These are phyloP conservation scores for Allantophomopsis cytisporea DNA, from an alignment of 2,329 filamentous ascomycete species.

Conservation along the genomic window DNA sequence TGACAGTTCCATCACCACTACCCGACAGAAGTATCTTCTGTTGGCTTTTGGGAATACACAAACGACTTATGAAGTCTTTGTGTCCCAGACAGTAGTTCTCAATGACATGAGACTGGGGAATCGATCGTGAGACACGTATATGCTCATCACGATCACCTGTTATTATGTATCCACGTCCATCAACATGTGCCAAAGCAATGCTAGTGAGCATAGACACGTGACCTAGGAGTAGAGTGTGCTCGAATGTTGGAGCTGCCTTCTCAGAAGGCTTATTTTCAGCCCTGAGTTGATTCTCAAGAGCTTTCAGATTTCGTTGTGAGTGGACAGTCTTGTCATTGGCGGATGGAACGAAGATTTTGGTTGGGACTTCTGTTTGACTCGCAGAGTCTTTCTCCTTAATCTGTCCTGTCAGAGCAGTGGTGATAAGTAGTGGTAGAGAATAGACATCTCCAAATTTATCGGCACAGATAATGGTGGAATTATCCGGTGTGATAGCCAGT, in stretches of 20 bases:
- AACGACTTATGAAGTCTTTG: constrained; percentile 65
- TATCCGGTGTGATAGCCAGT: constrained; percentile 55
- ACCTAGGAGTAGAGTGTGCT: constrained; percentile 68
- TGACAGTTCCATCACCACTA: constrained; percentile 50
- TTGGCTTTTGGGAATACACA: constrained; percentile 47
- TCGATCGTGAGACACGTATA: constrained; percentile 72
- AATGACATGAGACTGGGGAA: constrained; percentile 76
- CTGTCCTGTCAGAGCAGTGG: constrained; percentile 4
- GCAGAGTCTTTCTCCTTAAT: constrained; percentile 1
- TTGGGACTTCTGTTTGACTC: constrained; percentile 10
- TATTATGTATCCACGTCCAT: constrained; percentile 41
- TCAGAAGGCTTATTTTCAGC: constrained; percentile 20
- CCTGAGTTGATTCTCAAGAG: constrained; percentile 43
- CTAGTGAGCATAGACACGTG: constrained; percentile 93
- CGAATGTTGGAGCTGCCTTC: constrained; percentile 38
- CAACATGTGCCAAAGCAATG: constrained; percentile 43
- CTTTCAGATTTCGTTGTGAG: constrained; percentile 46
- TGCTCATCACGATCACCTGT: constrained; percentile 67
- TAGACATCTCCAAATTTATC: constrained; percentile 99
- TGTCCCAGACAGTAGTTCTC: constrained; percentile 86
- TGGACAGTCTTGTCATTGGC: constrained; percentile 49
- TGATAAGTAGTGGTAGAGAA: constrained; percentile 56
- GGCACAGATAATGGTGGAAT: constrained; percentile 61
- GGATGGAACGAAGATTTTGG: constrained; percentile 27
- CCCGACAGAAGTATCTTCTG: constrained; percentile 65